A percentile compares a stretch with the other conserved stretches of the same genome.
These are phyloP conservation scores for Dendrobium officinale DNA, from an alignment of 106 monocot genomes.

Conservation along the genomic window DNA sequence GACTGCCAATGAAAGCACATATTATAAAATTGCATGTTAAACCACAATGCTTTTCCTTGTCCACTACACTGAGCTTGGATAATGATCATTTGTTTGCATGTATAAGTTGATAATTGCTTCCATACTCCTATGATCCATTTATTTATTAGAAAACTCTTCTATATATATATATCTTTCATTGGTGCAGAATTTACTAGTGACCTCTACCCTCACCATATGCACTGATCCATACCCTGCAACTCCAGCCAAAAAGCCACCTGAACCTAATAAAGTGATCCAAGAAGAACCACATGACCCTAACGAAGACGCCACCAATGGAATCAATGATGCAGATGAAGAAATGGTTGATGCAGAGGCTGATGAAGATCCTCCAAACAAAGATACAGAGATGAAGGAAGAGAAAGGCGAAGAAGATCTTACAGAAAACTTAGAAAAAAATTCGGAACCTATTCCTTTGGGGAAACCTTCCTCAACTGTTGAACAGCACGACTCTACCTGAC, in stretches of 20 bases:
- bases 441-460: conserved; percentile 2
- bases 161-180: neutral
- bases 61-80: no score
- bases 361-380: conserved; percentile 16
- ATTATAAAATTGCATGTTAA: no score
- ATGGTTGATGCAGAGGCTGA: conserved; percentile 69
- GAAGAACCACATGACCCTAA: conserved; percentile 12
- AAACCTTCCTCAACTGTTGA: conserved; percentile 5
- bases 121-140: neutral
- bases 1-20: no score
- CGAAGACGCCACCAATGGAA: conserved; percentile 32
- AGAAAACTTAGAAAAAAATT: neutral
- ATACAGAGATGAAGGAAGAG: conserved; percentile 54
- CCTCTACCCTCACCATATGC: conserved; percentile 57
- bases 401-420: conserved; percentile 16
- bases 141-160: neutral
- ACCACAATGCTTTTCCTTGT: no score
- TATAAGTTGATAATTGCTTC: no score
- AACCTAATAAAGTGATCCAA: conserved; percentile 3
- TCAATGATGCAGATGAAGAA: conserved; percentile 61
- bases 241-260: conserved; percentile 3
- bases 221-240: conserved; percentile 55
- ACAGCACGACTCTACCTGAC: neutral
- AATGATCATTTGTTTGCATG: no score
- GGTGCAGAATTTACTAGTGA: conserved; percentile 83